These are phyloP conservation scores for Neurospora discreta DNA, from an alignment of 495 filamentous ascomycete species.

Conservation along the genomic window DNA sequence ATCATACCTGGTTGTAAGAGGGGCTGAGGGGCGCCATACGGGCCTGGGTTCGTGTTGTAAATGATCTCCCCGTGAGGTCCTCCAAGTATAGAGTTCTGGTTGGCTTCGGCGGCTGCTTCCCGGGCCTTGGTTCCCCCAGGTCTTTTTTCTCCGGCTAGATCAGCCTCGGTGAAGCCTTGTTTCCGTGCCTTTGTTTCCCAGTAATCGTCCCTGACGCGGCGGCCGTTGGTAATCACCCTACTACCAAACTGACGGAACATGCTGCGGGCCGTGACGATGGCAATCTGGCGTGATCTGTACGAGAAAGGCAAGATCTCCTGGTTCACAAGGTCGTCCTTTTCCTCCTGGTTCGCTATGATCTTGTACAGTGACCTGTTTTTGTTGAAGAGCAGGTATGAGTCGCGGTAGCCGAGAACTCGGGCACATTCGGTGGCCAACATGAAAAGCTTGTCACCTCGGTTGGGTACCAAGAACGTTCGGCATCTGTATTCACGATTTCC, in stretches of 20 bases:
- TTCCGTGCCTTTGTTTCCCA: constrained; percentile 96
- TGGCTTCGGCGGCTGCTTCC: constrained; percentile 60
- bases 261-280: constrained; percentile 94
- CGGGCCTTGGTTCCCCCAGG: constrained; percentile 83
- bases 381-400: constrained; percentile 98
- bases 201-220: constrained; percentile 93
- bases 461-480: constrained; percentile 84
- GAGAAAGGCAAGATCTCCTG: constrained; percentile 97
- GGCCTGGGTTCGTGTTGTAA: constrained; percentile 67
- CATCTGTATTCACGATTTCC: constrained; percentile 85
- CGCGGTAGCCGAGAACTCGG: constrained; percentile 84
- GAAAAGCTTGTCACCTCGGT: constrained; percentile 85
- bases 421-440: constrained; percentile 99
- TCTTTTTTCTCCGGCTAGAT: constrained; percentile 91
- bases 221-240: constrained; percentile 77
- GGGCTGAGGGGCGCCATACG: constrained; percentile 47
- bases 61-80: constrained; percentile 65
- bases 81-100: constrained; percentile 35
- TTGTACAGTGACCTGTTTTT: constrained; percentile 96
- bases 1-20: constrained; percentile 62
- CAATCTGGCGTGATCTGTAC: constrained; percentile 94
- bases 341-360: constrained; percentile 91
- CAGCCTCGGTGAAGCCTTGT: constrained; percentile 96
- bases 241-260: constrained; percentile 99
- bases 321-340: constrained; percentile 92